Evolutionary conservation across 495 filamentous ascomycete species (phyloP), one percentile per base, ranked within the genome.

Genomic region (Bombardia bombarda): DNA sequence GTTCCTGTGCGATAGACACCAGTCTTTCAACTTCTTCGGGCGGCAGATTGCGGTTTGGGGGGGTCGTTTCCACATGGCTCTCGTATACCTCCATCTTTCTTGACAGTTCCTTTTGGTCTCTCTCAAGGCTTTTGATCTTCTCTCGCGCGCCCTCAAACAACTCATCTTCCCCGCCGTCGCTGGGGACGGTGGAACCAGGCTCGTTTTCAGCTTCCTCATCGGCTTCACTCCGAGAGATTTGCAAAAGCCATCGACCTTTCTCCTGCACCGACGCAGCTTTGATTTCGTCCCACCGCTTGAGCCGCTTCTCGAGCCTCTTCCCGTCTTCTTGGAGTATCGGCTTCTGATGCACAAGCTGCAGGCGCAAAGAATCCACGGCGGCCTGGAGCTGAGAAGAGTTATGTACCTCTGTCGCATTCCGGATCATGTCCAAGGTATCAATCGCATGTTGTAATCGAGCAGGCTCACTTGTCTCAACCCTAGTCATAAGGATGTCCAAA

Each of bases 271-370:
- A 7, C 12, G 25, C 25, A 6, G 25, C 25, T 7, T 28, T 28
- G 25, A 28, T 28, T 6, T 28, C 25, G 25, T 6, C 25, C 12
- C 25, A n/a, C 25, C 12, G 25, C 7, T 30, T 30, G 7, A 30
- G 26, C 13, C 32, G 32, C 28, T 42, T 21, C 19, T 42, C 40
- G 19, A 42, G 26, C 26, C 7, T 42, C 14, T 40, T 40, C n/a
- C 6, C 12, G 25, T 6, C 25, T 28, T 28, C 12, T 7, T 28
- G 7, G 25, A 28, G 25, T 28, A 6, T 28, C 25, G 6, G 25
- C 6, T 12, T 6, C 25, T 12, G 7, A 7, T 12, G 25, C 6
- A 12, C 25, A 12, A 7, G 7, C 6, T 12, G 12, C 7, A 28
- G 7, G 7, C 25, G 25, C 25, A 6, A 28, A 28, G 6, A 12